Conservation (phyloP, 2,329 filamentous ascomycete species). For the Ceratocystis cacaofunesta region DNA sequence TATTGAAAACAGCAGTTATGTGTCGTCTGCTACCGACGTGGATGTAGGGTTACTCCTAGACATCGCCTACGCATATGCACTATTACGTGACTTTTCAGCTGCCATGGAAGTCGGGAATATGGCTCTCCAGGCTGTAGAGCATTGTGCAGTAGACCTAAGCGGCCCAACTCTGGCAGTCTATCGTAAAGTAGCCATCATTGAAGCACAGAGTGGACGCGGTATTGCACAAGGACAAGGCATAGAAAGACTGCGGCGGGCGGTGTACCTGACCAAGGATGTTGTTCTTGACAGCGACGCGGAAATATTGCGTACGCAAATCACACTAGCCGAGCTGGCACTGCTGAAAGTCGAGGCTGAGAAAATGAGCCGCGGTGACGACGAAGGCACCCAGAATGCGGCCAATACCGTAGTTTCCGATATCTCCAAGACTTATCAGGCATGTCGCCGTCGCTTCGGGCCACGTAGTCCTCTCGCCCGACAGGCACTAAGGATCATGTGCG, state of each 20-base stretch:
- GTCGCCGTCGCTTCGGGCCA: slow-evolving; percentile 1
- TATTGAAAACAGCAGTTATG: background rate
- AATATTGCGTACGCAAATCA: background rate
- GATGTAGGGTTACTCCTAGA: background rate
- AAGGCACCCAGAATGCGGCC: background rate
- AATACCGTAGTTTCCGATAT: background rate
- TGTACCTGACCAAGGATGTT: background rate
- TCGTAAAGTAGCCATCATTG: background rate
- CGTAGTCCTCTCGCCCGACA: background rate
- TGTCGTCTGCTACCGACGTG: background rate
- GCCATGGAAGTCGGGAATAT: background rate
- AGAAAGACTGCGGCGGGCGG: background rate
- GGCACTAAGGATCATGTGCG: background rate
- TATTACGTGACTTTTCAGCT: background rate
- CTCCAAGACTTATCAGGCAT: background rate
- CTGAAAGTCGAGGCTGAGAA: background rate
- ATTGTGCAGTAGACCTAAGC: background rate
- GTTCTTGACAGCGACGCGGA: background rate
- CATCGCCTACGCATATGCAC: background rate
- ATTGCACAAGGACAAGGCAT: background rate
- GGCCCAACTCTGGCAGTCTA: background rate
- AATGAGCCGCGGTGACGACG: background rate
- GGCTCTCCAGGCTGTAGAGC: background rate
- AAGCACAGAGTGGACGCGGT: background rate
- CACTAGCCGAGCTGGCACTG: background rate